phyloP scores from a whole-genome alignment of 345 rosid species.

The Schrenkiella parvula region DNA sequence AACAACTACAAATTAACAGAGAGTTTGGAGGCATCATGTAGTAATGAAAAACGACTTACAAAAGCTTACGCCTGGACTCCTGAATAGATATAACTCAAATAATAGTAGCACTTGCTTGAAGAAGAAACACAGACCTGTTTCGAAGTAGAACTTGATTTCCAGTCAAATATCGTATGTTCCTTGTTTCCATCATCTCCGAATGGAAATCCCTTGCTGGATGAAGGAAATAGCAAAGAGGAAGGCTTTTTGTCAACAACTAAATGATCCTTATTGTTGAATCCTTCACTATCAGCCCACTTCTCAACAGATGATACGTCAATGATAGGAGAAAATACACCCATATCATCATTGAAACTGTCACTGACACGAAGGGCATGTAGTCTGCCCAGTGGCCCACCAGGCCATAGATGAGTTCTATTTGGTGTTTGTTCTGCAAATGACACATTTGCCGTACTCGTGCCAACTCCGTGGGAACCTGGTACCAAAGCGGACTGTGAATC shows the following conservation, averaged over 20 bases:
- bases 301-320: constrained; percentile 77
- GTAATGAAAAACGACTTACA: background rate
- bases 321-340: constrained; percentile 94
- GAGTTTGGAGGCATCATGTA: background rate
- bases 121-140: constrained; percentile 51
- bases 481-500: constrained; percentile 45
- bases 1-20: background rate
- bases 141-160: constrained; percentile 68
- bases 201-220: constrained; percentile 64
- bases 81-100: too few species aligned
- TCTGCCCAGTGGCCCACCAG: constrained; percentile 66
- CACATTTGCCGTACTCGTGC: constrained; percentile 34
- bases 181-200: constrained; percentile 55
- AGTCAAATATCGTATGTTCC: constrained; percentile 69
- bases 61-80: too few species aligned
- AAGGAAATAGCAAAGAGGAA: constrained; percentile 60
- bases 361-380: constrained; percentile 66
- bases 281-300: constrained; percentile 70
- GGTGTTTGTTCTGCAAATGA: constrained; percentile 70
- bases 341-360: constrained; percentile 77
- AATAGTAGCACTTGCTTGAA: background rate
- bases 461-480: constrained; percentile 51
- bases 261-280: constrained; percentile 55
- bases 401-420: constrained; percentile 54
- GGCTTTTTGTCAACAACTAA: constrained; percentile 56